Percentiles rank a stretch among this genome's conserved stretches.
These are phyloP conservation scores for Nakazawaea ernobii DNA, from an alignment of 805 yeast genomes.

Conservation along the genomic window DNA sequence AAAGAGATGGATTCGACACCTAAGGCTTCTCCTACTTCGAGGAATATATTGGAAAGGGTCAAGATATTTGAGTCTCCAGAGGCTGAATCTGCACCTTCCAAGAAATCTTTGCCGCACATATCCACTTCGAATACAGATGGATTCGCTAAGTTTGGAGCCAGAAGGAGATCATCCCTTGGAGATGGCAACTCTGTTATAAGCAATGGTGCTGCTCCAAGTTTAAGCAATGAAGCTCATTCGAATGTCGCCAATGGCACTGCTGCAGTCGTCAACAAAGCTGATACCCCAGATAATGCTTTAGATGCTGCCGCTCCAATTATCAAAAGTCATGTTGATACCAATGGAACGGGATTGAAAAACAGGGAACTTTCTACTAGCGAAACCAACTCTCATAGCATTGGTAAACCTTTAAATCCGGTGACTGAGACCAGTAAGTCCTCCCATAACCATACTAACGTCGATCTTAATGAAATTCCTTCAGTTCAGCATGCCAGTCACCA, in stretches of 20 bases:
- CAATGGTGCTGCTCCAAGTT: neutral
- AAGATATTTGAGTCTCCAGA: conserved; percentile 12
- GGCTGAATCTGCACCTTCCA: conserved; percentile 16
- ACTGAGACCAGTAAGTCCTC: conserved; percentile 3
- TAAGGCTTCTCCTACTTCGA: conserved; percentile 12
- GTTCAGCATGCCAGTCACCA: conserved; percentile 6
- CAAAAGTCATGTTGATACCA: too few relatives aligned
- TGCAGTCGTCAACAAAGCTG: neutral
- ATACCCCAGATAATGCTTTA: too few relatives aligned
- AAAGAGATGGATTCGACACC: conserved; percentile 14
- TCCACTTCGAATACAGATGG: conserved; percentile 22
- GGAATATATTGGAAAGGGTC: conserved; percentile 8
- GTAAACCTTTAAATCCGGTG: neutral
- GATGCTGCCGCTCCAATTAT: too few relatives aligned
- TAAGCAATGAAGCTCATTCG: neutral
- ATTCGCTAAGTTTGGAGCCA: conserved; percentile 26
- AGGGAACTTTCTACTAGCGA: neutral
- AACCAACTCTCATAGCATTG: neutral
- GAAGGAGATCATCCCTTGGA: conserved; percentile 16
- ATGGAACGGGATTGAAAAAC: too few relatives aligned
- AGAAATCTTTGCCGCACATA: conserved; percentile 18
- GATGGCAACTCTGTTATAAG: neutral
- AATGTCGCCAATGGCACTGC: neutral
- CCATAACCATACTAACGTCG: conserved; percentile 4
- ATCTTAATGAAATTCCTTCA: conserved; percentile 7